Percentiles rank a stretch among this genome's conserved stretches.
These are phyloP conservation scores for Metarhizium rileyi DNA, from an alignment of 2,329 filamentous ascomycete genomes.

Conservation along the genomic window DNA sequence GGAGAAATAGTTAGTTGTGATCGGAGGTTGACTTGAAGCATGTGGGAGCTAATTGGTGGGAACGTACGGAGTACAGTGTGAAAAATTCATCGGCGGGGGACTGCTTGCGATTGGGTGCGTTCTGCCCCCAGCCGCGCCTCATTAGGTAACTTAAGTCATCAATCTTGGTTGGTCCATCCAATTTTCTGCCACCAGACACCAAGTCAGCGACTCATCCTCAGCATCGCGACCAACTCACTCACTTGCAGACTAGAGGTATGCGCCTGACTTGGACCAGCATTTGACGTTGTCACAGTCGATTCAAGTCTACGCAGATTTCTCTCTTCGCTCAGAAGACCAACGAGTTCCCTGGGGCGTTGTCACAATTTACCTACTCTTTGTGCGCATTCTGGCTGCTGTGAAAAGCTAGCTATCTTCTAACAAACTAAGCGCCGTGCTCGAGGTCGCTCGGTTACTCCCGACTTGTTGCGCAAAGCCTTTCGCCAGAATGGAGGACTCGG, in stretches of 20 bases:
- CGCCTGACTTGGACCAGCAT: neutral
- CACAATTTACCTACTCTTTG: neutral
- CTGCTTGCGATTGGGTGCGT: too few relatives aligned
- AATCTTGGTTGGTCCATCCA: neutral
- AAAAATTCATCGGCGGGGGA: neutral
- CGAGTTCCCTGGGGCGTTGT: neutral
- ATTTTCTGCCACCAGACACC: neutral
- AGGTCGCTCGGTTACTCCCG: too few relatives aligned
- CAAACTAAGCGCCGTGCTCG: neutral
- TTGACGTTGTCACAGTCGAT: neutral
- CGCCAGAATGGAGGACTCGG: slow-evolving; percentile 58
- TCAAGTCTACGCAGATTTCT: neutral
- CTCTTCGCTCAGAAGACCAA: neutral
- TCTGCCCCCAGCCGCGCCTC: too few relatives aligned
- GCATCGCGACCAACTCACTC: neutral
- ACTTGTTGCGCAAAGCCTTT: neutral
- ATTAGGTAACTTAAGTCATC: neutral
- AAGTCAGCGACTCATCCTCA: neutral
- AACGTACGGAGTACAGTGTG: neutral
- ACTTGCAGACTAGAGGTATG: neutral
- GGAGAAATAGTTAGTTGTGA: neutral
- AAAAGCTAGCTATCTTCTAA: neutral
- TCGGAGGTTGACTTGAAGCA: slow-evolving; percentile 8
- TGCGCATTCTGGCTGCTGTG: neutral
- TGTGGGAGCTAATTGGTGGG: neutral